These are phyloP conservation scores for Phoma sp. DNA, from an alignment of 2,329 filamentous ascomycete genomes.

Conservation along the genomic window DNA sequence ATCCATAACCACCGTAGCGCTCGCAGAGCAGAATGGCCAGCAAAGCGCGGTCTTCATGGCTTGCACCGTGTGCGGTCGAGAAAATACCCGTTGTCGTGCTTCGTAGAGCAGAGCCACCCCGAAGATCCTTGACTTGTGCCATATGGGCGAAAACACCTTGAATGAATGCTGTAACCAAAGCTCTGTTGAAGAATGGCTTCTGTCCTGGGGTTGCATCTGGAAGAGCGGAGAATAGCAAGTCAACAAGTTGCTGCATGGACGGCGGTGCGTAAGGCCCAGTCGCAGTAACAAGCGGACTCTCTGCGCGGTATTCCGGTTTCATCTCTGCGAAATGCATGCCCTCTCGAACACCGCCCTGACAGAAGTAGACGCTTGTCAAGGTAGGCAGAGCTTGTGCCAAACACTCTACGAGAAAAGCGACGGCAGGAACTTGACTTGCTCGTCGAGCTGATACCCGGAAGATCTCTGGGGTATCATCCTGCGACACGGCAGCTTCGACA, in stretches of 20 bases:
- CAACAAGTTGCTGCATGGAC: constrained; percentile 55
- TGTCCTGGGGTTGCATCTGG: constrained; percentile 23
- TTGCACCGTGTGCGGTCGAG: constrained; percentile 72
- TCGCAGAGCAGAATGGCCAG: constrained; percentile 75
- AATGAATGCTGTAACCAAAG: constrained; percentile 62
- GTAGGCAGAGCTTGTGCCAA: constrained; percentile 72
- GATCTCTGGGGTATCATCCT: constrained; percentile 46
- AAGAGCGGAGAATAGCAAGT: constrained; percentile 59
- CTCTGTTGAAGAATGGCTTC: constrained; percentile 50
- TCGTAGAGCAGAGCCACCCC: constrained; percentile 72
- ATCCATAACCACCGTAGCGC: constrained; percentile 68
- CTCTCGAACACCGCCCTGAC: constrained; percentile 85
- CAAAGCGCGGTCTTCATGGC: constrained; percentile 72
- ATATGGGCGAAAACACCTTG: constrained; percentile 63
- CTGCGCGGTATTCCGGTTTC: constrained; percentile 62
- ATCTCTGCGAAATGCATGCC: constrained; percentile 79
- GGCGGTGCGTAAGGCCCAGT: constrained; percentile 60
- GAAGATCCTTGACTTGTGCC: constrained; percentile 52
- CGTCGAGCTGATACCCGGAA: constrained; percentile 83
- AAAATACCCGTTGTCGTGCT: constrained; percentile 72
- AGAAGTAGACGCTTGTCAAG: constrained; percentile 77
- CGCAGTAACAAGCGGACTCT: constrained; percentile 70
- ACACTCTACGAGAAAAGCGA: constrained; percentile 78
- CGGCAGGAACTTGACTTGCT: constrained; percentile 81
- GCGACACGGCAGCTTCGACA: constrained; percentile 50